Evolutionary conservation across 129 eudicot genomes (phyloP).

Genomic region (Mikania micrantha): DNA sequence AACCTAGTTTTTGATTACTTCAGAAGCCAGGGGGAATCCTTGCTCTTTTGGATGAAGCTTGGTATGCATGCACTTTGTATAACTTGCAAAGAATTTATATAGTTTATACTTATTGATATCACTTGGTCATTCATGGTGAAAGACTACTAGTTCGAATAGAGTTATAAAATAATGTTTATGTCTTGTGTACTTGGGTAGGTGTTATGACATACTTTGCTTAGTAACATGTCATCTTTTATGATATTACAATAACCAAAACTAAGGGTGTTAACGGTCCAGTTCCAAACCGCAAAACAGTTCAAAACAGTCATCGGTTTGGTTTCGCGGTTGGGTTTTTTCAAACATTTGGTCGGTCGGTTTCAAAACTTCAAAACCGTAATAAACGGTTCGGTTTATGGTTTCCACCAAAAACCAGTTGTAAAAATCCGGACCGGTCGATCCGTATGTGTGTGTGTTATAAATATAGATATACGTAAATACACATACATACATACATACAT

Average conservation of each 20-base stretch:
- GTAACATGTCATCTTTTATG: not conserved
- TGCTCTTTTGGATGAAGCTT: constrained; percentile 95
- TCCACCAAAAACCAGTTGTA: no score
- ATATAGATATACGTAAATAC: no score
- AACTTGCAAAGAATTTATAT: not conserved
- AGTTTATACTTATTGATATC: not conserved
- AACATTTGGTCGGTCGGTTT: no score
- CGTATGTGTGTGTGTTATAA: no score
- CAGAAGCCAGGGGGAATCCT: constrained; percentile 97
- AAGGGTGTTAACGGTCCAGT: no score
- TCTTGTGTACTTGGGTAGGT: not conserved
- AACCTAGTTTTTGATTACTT: constrained; percentile 20
- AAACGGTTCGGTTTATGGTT: no score
- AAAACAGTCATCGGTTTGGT: no score
- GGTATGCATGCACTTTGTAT: constrained; percentile 44
- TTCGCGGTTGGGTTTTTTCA: no score
- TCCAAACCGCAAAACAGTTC: no score
- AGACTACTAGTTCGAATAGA: constrained; percentile 4
- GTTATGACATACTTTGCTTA: not conserved
- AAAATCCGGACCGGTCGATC: no score
- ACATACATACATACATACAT: no score
- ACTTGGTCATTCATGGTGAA: constrained; percentile 1
- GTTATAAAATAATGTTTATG: not conserved
- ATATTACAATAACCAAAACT: not conserved
- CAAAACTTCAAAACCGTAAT: no score